Evolutionary conservation across 768 basidiomycete genomes (phyloP), one percentile per base, ranked within the genome.

Genomic region (Collybia mongolica): DNA sequence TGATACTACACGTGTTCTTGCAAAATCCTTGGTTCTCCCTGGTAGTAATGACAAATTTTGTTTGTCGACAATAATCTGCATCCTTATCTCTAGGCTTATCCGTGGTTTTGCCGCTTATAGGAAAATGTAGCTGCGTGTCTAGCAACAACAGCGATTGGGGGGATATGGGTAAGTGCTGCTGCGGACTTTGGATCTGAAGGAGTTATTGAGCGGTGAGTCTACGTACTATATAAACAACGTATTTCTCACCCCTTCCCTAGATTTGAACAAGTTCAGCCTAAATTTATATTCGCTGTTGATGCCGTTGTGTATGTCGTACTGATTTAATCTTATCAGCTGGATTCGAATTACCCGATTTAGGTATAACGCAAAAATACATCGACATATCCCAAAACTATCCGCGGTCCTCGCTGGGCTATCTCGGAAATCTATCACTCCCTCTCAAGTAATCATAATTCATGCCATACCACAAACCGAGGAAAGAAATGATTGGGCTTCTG

Each of bases 161-260:
- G 76, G n/a, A 87, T 92, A 38, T 93, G 88, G 86, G 88, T 89
- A 39, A 84, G 82, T 59, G 88, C 87, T 12, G 87, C 89, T 15
- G 82, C 88, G 14, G 90, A 92, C 66, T 91, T 92, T 66, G 90
- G 86, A n/a, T 71, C 86, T 17, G 77, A 82, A 53, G 90, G 90
- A 8, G 86, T 89, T 2, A 69, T 86, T 38, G 88, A 93, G 67
- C 77, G 90, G 76, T 83, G 58, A 52, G 67, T 59, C 19, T 37
- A 28, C 24, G 40, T 39, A 24, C 50, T 48, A 29, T 47, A 40
- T 50, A 43, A 42, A 45, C 36, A 44, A 38, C 15, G 22, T 15
- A 26, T 46, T 54, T 20, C 54, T 54, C 3, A 52, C 26, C 12
- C 32, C 32, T 46, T 32, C 18, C 29, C 8, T 44, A 87, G 84